A percentile compares a stretch with the other conserved stretches of the same genome.
Conservation (phyloP, 345 rosid genomes). For the Cardamine occulta region DNA sequence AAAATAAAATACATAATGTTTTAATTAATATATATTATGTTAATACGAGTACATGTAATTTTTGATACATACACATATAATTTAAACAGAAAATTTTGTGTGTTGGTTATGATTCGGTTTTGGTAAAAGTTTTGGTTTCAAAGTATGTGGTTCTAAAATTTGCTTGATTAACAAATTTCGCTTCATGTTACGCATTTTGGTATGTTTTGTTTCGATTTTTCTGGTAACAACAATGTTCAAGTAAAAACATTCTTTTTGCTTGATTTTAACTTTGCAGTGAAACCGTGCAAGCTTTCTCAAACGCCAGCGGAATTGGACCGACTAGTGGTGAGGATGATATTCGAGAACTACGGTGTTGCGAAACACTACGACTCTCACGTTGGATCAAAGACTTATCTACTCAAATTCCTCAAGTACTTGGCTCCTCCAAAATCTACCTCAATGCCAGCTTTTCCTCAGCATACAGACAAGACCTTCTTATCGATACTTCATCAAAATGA, state of each 20-base stretch:
- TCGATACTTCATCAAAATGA: slow-evolving; percentile 64
- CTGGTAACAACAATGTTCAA: too few species aligned
- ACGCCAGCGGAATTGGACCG: slow-evolving; percentile 49
- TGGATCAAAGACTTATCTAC: slow-evolving; percentile 46
- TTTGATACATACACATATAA: too few species aligned
- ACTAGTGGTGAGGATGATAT: slow-evolving; percentile 56
- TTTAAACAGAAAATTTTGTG: too few species aligned
- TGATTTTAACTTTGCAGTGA: slow-evolving; percentile 37
- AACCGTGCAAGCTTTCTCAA: slow-evolving; percentile 39
- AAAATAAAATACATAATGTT: too few species aligned
- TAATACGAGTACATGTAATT: too few species aligned
- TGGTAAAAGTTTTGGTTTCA: too few species aligned
- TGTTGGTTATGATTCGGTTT: too few species aligned
- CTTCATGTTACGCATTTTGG: too few species aligned
- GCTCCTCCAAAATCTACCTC: slow-evolving; percentile 38
- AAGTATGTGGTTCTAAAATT: too few species aligned
- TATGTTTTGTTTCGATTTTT: too few species aligned
- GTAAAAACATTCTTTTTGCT: neutral
- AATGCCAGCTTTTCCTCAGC: slow-evolving; percentile 47
- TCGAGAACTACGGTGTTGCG: slow-evolving; percentile 57
- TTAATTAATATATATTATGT: too few species aligned
- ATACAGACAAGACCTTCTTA: slow-evolving; percentile 63
- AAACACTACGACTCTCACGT: slow-evolving; percentile 45
- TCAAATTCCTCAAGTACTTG: slow-evolving; percentile 56
- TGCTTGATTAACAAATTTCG: too few species aligned